A percentile compares a stretch with the other conserved stretches of the same genome.
phyloP scores from a whole-genome alignment of 768 basidiomycete species.

The Glaciozyma antarctica region DNA sequence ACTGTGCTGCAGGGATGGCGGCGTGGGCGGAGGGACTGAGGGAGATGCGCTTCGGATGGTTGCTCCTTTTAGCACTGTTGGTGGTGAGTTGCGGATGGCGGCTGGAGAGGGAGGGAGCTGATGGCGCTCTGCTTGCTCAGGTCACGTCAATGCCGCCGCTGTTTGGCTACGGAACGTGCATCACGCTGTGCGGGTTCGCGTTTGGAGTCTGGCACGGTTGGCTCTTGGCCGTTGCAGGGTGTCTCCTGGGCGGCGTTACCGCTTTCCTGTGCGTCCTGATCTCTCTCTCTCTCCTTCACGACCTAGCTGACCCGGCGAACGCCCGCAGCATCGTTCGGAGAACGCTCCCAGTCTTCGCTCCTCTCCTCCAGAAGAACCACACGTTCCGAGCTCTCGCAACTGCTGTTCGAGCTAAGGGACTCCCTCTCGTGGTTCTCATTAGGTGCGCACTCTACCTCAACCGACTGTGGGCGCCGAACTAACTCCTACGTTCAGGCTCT shows the following conservation, averaged over 20 bases:
- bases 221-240: conserved; percentile 53
- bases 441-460: conserved; percentile 29
- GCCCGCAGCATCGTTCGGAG: conserved; percentile 32
- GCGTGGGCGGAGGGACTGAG: conserved; percentile 11
- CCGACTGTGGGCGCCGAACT: background rate
- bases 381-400: conserved; percentile 24
- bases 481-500: conserved; percentile 43
- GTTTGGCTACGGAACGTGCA: conserved; percentile 56
- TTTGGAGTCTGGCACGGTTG: conserved; percentile 66
- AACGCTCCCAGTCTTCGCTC: conserved; percentile 9
- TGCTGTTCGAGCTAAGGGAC: conserved; percentile 51
- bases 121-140: background rate
- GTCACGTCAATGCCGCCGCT: conserved; percentile 47
- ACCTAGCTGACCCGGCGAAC: conserved; percentile 44
- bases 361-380: conserved; percentile 6
- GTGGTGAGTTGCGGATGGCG: conserved; percentile 1
- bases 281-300: background rate
- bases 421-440: conserved; percentile 72
- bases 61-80: conserved; percentile 5
- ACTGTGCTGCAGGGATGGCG: conserved; percentile 8
- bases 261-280: conserved; percentile 46
- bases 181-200: conserved; percentile 68
- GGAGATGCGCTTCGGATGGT: conserved; percentile 11
- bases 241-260: conserved; percentile 55
- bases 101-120: background rate